Percentiles rank a stretch among this genome's conserved stretches.
phyloP scores from a whole-genome alignment of 768 basidiomycete species.

The Kwoniella sp. region DNA sequence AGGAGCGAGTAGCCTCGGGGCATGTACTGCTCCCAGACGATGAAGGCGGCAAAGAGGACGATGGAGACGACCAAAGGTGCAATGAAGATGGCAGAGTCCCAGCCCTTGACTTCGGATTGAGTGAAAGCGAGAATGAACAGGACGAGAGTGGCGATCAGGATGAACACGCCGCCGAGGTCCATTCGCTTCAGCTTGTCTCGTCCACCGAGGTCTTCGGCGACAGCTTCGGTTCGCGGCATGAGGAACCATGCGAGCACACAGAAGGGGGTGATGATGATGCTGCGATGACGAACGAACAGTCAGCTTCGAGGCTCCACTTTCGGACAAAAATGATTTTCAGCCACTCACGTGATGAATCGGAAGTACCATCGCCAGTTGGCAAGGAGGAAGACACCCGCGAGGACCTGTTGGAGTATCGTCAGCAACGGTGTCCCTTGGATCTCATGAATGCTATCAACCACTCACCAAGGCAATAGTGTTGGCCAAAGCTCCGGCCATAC shows the following conservation, averaged over 20 bases:
- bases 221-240: slow-evolving; percentile 45
- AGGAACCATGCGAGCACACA: slow-evolving; percentile 47
- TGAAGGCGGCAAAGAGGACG: slow-evolving; percentile 40
- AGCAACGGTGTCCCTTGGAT: neutral
- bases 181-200: slow-evolving; percentile 47
- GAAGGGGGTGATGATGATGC: slow-evolving; percentile 40
- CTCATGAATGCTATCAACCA: neutral
- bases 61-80: slow-evolving; percentile 50
- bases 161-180: slow-evolving; percentile 48
- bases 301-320: neutral
- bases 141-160: slow-evolving; percentile 44
- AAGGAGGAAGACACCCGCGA: slow-evolving; percentile 51
- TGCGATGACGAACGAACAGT: neutral
- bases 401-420: slow-evolving; percentile 16
- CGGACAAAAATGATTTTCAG: neutral
- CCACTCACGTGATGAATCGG: slow-evolving; percentile 46
- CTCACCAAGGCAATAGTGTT: slow-evolving; percentile 45
- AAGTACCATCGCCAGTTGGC: slow-evolving; percentile 55
- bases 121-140: slow-evolving; percentile 53
- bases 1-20: slow-evolving; percentile 44
- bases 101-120: slow-evolving; percentile 46
- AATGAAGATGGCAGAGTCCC: slow-evolving; percentile 46
- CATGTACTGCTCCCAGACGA: slow-evolving; percentile 45
- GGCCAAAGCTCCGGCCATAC: slow-evolving; percentile 47
- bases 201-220: slow-evolving; percentile 44